Conservation (phyloP, 176 grass and related monocot genomes). For the Ensete glaucum region DNA sequence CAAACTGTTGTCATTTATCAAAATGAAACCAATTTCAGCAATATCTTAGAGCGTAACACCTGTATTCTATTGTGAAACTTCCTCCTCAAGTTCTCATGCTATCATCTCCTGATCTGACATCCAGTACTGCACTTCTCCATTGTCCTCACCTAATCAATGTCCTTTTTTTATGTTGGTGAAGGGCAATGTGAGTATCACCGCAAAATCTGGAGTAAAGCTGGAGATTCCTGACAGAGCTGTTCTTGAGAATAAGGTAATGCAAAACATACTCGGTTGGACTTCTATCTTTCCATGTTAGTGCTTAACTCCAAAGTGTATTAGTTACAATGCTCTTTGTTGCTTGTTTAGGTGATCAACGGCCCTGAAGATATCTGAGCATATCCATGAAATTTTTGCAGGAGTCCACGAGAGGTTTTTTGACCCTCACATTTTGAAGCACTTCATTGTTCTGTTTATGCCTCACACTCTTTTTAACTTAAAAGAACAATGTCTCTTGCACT, state of each 20-base stretch:
- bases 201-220: constrained; percentile 64
- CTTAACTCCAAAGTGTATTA: background rate
- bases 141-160: background rate
- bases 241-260: constrained; percentile 71
- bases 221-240: constrained; percentile 71
- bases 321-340: constrained; percentile 4
- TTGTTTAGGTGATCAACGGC: constrained; percentile 44
- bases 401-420: no score
- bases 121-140: no score
- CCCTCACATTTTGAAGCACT: no score
- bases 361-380: constrained; percentile 25
- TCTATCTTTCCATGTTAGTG: background rate
- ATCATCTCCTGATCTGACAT: no score
- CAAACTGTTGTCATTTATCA: no score
- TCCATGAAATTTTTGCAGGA: background rate
- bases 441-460: no score
- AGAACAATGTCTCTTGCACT: no score
- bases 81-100: no score
- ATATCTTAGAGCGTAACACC: no score
- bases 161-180: constrained; percentile 15
- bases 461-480: no score
- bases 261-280: background rate
- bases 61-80: no score
- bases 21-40: no score
- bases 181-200: constrained; percentile 68